phyloP scores from a whole-genome alignment of 129 eudicot genomes.

The Smallanthus sonchifolius region DNA sequence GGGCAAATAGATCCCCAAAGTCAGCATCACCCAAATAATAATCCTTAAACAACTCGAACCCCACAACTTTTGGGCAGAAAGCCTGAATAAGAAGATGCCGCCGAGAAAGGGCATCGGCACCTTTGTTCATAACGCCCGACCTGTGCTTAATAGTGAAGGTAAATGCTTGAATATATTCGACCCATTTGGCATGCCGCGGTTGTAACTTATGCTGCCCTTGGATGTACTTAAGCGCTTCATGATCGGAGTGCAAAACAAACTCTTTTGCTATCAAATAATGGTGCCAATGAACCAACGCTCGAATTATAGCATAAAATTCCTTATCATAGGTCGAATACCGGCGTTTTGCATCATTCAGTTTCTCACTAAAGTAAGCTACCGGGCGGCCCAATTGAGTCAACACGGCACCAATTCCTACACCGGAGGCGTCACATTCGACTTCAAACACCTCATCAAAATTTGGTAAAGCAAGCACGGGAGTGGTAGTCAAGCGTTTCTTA shows the following conservation, averaged over 20 bases:
- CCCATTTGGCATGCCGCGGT: constrained; percentile 18
- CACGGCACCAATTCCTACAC: background rate
- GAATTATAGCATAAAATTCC: background rate
- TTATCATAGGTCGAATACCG: background rate
- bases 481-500: background rate
- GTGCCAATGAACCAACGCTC: background rate
- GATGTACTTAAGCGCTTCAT: background rate
- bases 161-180: constrained; percentile 12
- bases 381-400: background rate
- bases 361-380: background rate
- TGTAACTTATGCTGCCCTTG: no score
- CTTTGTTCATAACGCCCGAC: background rate
- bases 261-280: background rate
- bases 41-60: background rate
- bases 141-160: constrained; percentile 14
- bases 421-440: background rate
- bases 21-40: background rate
- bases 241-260: background rate
- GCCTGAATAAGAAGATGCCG: background rate
- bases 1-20: background rate
- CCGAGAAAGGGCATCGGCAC: constrained; percentile 16
- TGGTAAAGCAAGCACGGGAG: background rate
- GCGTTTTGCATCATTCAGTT: background rate
- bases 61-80: background rate
- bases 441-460: background rate